Evolutionary conservation across 306 rosid genomes (phyloP).

Genomic region (Astragalus membranaceus): DNA sequence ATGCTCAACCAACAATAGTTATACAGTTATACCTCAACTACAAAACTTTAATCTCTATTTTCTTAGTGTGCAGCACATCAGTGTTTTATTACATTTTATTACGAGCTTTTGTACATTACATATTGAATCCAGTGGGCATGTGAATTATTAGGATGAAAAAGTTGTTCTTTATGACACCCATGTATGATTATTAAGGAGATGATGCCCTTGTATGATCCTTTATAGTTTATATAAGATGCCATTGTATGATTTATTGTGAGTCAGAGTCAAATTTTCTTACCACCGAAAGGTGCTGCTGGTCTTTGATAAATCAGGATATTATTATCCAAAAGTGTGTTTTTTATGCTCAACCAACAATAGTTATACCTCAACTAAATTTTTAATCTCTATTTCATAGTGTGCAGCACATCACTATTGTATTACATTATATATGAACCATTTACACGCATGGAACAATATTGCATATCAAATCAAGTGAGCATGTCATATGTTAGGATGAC

Average conservation of each 20-base stretch:
- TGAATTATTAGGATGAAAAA: not conserved
- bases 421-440: not conserved
- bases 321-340: not conserved
- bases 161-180: not conserved
- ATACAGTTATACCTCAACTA: not conserved
- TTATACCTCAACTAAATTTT: not conserved
- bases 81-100: not conserved
- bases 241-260: not conserved
- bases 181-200: not conserved
- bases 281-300: too few relatives aligned
- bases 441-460: not conserved
- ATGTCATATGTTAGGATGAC: not conserved
- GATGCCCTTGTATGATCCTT: not conserved
- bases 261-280: too few relatives aligned
- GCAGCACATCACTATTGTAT: not conserved
- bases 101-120: slow-evolving; percentile 6
- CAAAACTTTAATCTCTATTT: not conserved
- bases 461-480: slow-evolving; percentile 7
- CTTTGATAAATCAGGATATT: too few relatives aligned
- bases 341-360: not conserved
- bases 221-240: not conserved
- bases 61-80: not conserved
- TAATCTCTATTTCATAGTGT: not conserved
- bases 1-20: not conserved
- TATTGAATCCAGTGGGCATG: not conserved